phyloP scores from a whole-genome alignment of 306 rosid species.

The Vigna reflexopilosa region DNA sequence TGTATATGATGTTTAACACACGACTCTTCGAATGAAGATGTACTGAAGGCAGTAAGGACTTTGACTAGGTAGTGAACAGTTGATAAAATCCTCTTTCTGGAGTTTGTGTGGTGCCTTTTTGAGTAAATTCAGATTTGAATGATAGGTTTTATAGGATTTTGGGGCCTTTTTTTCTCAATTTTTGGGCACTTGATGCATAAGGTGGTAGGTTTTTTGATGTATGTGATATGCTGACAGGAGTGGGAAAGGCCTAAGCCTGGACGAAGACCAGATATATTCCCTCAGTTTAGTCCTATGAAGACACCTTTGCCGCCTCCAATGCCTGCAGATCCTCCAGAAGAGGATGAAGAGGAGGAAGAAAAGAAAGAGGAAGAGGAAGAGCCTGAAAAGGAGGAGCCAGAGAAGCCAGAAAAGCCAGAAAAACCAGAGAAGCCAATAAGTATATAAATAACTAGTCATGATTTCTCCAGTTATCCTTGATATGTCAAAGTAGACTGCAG shows the following conservation, averaged over 20 bases:
- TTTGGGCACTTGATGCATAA: slow-evolving; percentile 1
- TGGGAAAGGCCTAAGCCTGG: slow-evolving; percentile 62
- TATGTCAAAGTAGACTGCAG: slow-evolving; percentile 24
- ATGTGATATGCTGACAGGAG: slow-evolving; percentile 43
- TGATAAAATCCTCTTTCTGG: not conserved
- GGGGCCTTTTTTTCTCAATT: slow-evolving; percentile 9
- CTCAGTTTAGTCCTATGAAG: slow-evolving; percentile 67
- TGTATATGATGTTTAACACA: not conserved
- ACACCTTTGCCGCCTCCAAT: slow-evolving; percentile 62
- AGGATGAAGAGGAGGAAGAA: slow-evolving; percentile 56
- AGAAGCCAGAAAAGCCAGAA: slow-evolving; percentile 40
- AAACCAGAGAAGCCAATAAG: not conserved
- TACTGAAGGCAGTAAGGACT: not conserved
- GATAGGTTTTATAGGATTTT: not conserved
- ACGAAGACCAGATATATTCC: slow-evolving; percentile 61
- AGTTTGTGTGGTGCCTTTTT: not conserved
- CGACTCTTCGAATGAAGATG: not conserved
- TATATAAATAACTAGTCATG: slow-evolving; percentile 35
- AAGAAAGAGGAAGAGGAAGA: slow-evolving; percentile 54
- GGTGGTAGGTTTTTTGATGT: slow-evolving; percentile 29
- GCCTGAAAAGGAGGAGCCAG: slow-evolving; percentile 57
- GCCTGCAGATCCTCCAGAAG: slow-evolving; percentile 61
- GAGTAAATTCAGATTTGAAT: not conserved
- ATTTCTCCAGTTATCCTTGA: slow-evolving; percentile 32
- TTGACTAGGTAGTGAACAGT: not conserved